phyloP scores from a whole-genome alignment of 164 flowering plant species.

The Magnolia changhungtana region DNA sequence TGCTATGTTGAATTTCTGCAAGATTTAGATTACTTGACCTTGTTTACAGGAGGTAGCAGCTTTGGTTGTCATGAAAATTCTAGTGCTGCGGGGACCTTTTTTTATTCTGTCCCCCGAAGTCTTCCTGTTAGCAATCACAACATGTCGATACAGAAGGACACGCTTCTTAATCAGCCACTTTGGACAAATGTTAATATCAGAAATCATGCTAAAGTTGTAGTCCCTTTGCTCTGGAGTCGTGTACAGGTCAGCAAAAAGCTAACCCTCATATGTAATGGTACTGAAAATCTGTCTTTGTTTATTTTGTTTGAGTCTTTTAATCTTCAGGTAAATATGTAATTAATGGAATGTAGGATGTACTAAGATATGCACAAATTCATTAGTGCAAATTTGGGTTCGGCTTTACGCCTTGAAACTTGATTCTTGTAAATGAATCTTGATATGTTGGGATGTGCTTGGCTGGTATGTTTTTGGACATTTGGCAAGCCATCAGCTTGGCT shows the following conservation, averaged over 20 bases:
- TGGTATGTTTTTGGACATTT: too few relatives aligned
- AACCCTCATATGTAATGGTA: neutral
- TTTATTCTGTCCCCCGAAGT: constrained; percentile 86
- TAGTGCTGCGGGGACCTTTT: constrained; percentile 96
- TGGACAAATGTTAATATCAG: constrained; percentile 83
- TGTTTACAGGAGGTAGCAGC: constrained; percentile 79
- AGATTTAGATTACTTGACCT: neutral
- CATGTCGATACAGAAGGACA: constrained; percentile 77
- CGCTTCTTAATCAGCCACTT: constrained; percentile 85
- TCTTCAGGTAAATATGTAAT: neutral
- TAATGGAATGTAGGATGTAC: neutral
- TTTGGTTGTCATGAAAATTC: constrained; percentile 74
- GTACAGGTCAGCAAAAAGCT: constrained; percentile 68
- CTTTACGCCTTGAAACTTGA: too few relatives aligned
- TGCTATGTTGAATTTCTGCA: neutral
- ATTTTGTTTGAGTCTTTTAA: neutral
- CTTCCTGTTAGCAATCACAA: constrained; percentile 78
- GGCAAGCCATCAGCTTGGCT: too few relatives aligned
- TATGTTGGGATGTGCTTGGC: too few relatives aligned
- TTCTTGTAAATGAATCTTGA: too few relatives aligned
- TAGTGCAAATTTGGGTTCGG: too few relatives aligned
- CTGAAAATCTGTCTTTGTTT: neutral
- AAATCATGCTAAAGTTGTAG: constrained; percentile 75
- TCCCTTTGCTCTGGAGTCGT: constrained; percentile 98
- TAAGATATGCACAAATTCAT: too few relatives aligned